phyloP scores from a whole-genome alignment of 805 yeast species.

The Candida endomychidarum region DNA sequence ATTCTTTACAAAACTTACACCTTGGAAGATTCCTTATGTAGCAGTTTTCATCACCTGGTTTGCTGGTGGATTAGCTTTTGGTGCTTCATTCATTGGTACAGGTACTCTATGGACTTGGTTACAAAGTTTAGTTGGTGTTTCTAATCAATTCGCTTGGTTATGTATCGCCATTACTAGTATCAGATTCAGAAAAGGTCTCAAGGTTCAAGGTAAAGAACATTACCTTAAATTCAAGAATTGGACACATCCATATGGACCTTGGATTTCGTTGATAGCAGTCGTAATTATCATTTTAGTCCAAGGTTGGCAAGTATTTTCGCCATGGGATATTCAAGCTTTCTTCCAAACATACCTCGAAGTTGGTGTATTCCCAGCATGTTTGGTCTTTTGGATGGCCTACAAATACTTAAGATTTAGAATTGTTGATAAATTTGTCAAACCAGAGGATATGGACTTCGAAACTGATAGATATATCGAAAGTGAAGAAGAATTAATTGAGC shows the following conservation, averaged over 20 bases:
- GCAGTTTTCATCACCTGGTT: constrained; percentile 52
- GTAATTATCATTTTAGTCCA: constrained; percentile 49
- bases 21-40: constrained; percentile 49
- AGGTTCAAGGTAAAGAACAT: constrained; percentile 42
- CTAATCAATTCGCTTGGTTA: constrained; percentile 53
- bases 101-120: constrained; percentile 56
- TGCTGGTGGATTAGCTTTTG: constrained; percentile 59
- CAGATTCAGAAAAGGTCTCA: constrained; percentile 48
- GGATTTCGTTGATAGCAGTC: constrained; percentile 43
- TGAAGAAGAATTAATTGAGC: constrained; percentile 45
- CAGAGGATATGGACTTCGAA: constrained; percentile 53
- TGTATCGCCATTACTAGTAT: constrained; percentile 49
- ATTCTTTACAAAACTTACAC: constrained; percentile 40
- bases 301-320: constrained; percentile 53
- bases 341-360: constrained; percentile 49
- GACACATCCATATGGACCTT: constrained; percentile 55
- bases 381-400: constrained; percentile 46
- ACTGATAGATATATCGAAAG: constrained; percentile 51
- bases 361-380: constrained; percentile 46
- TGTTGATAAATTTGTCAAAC: constrained; percentile 40
- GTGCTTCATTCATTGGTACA: constrained; percentile 54
- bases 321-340: constrained; percentile 42
- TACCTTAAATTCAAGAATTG: constrained; percentile 45
- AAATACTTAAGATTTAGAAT: constrained; percentile 27
- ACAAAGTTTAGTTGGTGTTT: constrained; percentile 52